Base-by-base conservation (phyloP, 164 flowering plant species). In the Hamamelis virginiana region DNA sequence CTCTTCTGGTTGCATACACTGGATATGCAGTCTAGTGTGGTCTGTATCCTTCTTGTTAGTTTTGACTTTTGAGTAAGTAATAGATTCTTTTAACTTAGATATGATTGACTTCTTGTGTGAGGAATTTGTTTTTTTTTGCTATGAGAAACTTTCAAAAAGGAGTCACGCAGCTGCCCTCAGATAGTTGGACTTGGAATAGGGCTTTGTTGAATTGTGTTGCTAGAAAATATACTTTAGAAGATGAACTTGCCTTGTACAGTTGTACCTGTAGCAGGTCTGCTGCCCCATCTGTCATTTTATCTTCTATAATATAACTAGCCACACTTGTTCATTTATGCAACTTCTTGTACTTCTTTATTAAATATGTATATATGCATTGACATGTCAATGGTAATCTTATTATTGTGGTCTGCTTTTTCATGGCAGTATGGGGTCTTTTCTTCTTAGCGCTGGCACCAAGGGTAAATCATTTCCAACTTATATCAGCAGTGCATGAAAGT, bases 341-440 rank as follows among this genome's bases (percentile, higher is more conserved):
- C n/a, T 10, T 55, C 22, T 25, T 1, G 59, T 13, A 55, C 59
- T 23, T 55, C 9, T 6, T 21, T 23, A 55, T 21, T 3, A 8
- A 21, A 13, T 8, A 55, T 23, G 21, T 55, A 0, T 55, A 55
- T 59, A 28, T 38, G 18, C 9, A 33, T 28, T 28, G 38, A 8
- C 12, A 27, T 25, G 13, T 8, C 45, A 10, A 28, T 60, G 33
- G 23, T 33, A 22, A 38, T 44, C 63, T 60, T 6, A 60, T 15
- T 58, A 5, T 28, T 38, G 22, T 28, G 18, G 16, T 22, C 33
- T 26, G 5, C 46, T 68, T 69, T 55, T 11, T 1, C 66, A 57
- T 33, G 47, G 70, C 89, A 95, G 98, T 71, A 95, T 95, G 97
- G 98, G 97, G 12, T 98, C 98, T 75, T 92, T 95, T 76, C 76